Percentiles rank a stretch among this genome's conserved stretches.
Evolutionary conservation across 2,329 filamentous ascomycete genomes (phyloP).

Genomic region (Rhexocercosporidium sp.): DNA sequence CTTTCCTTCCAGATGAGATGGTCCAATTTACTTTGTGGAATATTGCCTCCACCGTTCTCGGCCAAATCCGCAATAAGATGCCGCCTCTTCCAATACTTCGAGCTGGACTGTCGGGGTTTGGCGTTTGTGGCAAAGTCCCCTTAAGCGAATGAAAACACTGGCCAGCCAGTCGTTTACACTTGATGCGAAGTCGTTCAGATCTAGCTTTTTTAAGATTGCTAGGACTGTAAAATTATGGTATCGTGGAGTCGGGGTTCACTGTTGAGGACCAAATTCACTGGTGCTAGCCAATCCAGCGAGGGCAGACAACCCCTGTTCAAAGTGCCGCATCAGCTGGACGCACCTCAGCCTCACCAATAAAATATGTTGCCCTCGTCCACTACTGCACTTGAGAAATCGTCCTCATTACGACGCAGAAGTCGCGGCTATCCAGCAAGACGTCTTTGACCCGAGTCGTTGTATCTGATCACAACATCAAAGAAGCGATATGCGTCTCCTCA

Average conservation of each 20-base stretch:
- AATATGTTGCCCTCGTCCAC: neutral
- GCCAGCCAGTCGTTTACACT: too few relatives aligned
- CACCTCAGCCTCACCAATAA: neutral
- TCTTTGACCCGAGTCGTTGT: too few relatives aligned
- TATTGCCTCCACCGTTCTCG: too few relatives aligned
- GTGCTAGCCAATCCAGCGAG: neutral
- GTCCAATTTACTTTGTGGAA: too few relatives aligned
- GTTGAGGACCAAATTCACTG: neutral
- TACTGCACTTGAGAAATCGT: neutral
- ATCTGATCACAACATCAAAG: neutral
- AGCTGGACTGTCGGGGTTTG: neutral
- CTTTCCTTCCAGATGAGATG: too few relatives aligned
- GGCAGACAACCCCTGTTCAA: neutral
- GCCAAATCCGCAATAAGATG: too few relatives aligned
- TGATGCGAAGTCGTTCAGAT: too few relatives aligned
- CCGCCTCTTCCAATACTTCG: too few relatives aligned
- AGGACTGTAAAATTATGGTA: too few relatives aligned
- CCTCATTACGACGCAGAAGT: neutral
- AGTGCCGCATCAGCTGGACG: neutral
- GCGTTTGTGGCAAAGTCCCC: neutral
- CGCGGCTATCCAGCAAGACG: neutral
- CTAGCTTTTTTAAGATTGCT: too few relatives aligned
- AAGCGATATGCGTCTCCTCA: slow-evolving; percentile 19
- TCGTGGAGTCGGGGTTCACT: neutral
- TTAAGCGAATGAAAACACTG: neutral